Evolutionary conservation across 495 filamentous ascomycete genomes (phyloP).

Genomic region (Aspergillus biplanus): DNA sequence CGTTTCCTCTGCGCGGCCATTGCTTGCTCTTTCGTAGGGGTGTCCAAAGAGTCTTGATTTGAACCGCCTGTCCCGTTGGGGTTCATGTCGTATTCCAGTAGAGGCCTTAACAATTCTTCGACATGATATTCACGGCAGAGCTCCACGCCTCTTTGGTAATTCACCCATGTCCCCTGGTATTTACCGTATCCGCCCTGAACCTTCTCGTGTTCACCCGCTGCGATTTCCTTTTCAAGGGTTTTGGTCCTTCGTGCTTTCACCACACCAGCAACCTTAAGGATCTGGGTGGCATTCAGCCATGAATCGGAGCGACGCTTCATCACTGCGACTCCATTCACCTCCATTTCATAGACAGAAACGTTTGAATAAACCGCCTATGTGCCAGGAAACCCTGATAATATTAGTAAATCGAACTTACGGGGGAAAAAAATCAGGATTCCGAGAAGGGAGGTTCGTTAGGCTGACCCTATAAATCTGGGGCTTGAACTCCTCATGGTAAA

Average conservation of each 20-base stretch:
- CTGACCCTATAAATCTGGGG: slow-evolving; percentile 80
- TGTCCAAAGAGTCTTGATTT: slow-evolving; percentile 69
- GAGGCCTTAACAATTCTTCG: slow-evolving; percentile 79
- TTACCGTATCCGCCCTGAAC: slow-evolving; percentile 98
- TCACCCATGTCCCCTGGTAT: slow-evolving; percentile 98
- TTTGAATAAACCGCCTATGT: slow-evolving; percentile 89
- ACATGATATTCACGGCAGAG: slow-evolving; percentile 95
- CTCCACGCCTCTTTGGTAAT: slow-evolving; percentile 84
- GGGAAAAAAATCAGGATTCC: background rate
- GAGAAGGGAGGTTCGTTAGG: slow-evolving; percentile 7
- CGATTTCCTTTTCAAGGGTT: slow-evolving; percentile 95
- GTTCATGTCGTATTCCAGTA: slow-evolving; percentile 87
- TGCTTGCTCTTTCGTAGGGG: slow-evolving; percentile 98
- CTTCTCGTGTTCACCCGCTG: slow-evolving; percentile 94
- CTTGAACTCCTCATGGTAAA: slow-evolving; percentile 57
- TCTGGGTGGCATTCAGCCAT: slow-evolving; percentile 95
- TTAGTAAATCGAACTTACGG: slow-evolving; percentile 14
- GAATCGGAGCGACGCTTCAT: slow-evolving; percentile 93
- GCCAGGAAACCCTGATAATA: slow-evolving; percentile 16
- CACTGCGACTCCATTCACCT: slow-evolving; percentile 85
- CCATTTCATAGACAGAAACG: slow-evolving; percentile 96
- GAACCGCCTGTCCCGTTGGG: slow-evolving; percentile 69
- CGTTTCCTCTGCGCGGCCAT: slow-evolving; percentile 97
- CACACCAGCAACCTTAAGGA: slow-evolving; percentile 92
- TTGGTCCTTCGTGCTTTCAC: slow-evolving; percentile 97